Evolutionary conservation across 192 early-diverging fungal genomes (phyloP), one percentile per base, ranked within the genome.

Genomic region (Coemansia furcata): DNA sequence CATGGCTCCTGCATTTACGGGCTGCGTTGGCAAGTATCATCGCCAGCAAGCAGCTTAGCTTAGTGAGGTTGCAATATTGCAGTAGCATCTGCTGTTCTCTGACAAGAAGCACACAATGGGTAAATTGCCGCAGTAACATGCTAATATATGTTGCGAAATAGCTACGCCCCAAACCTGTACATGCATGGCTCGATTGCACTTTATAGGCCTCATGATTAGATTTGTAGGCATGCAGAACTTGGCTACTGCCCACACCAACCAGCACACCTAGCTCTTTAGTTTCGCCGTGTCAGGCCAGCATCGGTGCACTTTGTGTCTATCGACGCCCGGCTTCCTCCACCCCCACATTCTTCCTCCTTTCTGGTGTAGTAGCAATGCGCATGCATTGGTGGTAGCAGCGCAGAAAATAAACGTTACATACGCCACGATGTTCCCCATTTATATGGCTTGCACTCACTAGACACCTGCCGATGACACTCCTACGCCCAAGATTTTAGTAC

Each of bases 181-280:
- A 64, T 64, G 63, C 44, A 46, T 38, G 63, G 63, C 30, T 43
- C 63, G 63, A 64, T 64, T 64, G 59, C 54, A 47, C 46, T 64
- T 35, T 26, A 64, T 35, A 64, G 46, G 63, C 32, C 30, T 49
- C 35, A 36, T 64, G 63, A 64, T 64, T 46, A 37, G 63, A 64
- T 50, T 32, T 19, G 42, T 47, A 50, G 26, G n/a, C 40, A 15
- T 44, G 61, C 37, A 62, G 14, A 63, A 42, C 6, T 62, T 29
- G 38, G 17, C 61, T 44, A 62, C 54, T 57, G 54, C 54, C 7
- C 29, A 33, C 54, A 17, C 26, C 30, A 30, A 6, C 54, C 15
- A 8, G 30, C 12, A 35, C 7, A 9, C 54, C 10, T 4, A 62
- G 38, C 40, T 32, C 43, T 49, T 44, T 63, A 15, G 42, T n/a